phyloP scores from a whole-genome alignment of 148 eudicot genomes.

The Diospyros lotus region DNA sequence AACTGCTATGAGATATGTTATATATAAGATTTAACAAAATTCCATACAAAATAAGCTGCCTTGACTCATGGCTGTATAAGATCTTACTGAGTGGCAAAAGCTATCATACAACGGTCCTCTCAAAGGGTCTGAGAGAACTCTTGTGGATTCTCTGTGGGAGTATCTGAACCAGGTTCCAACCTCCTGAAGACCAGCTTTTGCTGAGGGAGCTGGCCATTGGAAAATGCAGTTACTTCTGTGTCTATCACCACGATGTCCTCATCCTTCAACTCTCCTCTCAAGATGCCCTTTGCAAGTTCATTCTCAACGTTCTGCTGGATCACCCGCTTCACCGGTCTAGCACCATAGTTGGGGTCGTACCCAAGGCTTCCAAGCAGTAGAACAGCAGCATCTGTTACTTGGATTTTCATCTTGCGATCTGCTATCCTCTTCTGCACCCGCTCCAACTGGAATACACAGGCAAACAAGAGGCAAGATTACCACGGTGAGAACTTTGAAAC shows the following conservation, averaged over 20 bases:
- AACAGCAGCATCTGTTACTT: conserved; percentile 72
- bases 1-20: neutral
- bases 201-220: conserved; percentile 85
- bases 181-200: conserved; percentile 61
- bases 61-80: neutral
- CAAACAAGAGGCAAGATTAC: neutral
- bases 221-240: conserved; percentile 66
- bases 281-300: conserved; percentile 82
- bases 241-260: conserved; percentile 68
- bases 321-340: conserved; percentile 92
- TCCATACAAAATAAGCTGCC: neutral
- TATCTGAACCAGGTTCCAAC: conserved; percentile 34
- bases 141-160: conserved; percentile 39
- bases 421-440: conserved; percentile 84
- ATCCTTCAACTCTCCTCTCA: conserved; percentile 89
- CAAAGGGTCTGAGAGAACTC: conserved; percentile 36
- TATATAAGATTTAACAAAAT: neutral
- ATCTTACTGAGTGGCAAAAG: neutral
- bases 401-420: conserved; percentile 73
- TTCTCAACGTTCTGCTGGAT: conserved; percentile 87
- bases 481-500: neutral
- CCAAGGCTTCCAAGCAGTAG: conserved; percentile 85
- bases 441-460: conserved; percentile 44
- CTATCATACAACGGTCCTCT: neutral
- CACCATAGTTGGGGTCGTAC: conserved; percentile 94